Evolutionary conservation across 352 stramenopile genomes (phyloP), one percentile per base, ranked within the genome.

Genomic region (Phytophthora capsici): DNA sequence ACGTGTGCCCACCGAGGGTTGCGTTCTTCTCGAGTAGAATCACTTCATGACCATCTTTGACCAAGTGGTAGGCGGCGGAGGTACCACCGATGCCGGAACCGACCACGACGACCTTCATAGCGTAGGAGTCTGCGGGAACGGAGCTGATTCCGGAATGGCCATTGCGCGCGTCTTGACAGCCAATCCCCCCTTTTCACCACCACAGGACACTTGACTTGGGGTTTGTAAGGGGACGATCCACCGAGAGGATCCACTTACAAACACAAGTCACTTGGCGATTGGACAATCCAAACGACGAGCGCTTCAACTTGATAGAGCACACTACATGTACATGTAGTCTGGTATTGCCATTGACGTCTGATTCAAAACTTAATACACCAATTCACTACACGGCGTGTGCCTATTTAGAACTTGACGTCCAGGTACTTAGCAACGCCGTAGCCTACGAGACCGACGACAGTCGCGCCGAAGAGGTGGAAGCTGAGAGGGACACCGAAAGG

Each of bases 81-180:
- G 66, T 94, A 63, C 87, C 87, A 63, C 87, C 85, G 43, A 95
- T 95, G 47, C 87, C 87, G 17, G 82, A 88, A 57, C 87, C 87
- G 28, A 95, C 87, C 25, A 95, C 87, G 54, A 93, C 76, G 63
- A 95, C 74, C 71, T 94, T 95, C 87, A 95, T 95, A 8, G 19
- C 44, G 22, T 40, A 44, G 16, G 32, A 20, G 34, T 14, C n/a
- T 37, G 17, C 36, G 32, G 26, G 37, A 48, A 25, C 41, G 12
- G 40, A 50, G 38, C 19, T 13, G 32, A 58, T 66, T 56, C 37
- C 50, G 44, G 66, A 70, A 52, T 73, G 65, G 32, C 43, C 43
- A 66, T 69, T 48, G 44, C 53, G 53, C 46, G 19, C 63, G 47
- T 63, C 55, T n/a, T 53, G 28, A 14, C 14, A 47, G 38, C 62